Evolutionary conservation across 768 basidiomycete genomes (phyloP), one percentile per base, ranked within the genome.

Genomic region (Podaxis pistillaris): DNA sequence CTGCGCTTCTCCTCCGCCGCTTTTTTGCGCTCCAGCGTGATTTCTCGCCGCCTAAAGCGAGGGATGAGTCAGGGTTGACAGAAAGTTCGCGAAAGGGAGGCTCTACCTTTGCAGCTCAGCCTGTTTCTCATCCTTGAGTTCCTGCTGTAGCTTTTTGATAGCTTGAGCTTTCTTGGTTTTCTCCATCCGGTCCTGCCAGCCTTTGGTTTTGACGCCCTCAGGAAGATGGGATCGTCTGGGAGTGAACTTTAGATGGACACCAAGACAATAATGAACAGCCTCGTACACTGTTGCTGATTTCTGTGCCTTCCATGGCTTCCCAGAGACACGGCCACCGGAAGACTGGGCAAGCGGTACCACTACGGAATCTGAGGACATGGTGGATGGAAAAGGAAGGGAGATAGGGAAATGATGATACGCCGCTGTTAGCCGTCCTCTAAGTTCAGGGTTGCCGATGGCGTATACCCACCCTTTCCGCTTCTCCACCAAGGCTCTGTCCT

Each of bases 41-140:
- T 81, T 67, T 88, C 85, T 67, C 83, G 79, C 64, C 88, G 83
- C 62, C 91, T 91, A 68, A 56, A 26, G 54, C 37, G 33, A 30
- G 33, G 47, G 30, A 63, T 66, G 49, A 64, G 26, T 54, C 37
- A 19, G 38, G 24, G 15, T 37, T 26, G 17, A 11, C 17, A 17
- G 30, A 50, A 19, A 6, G 36, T 49, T 50, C 40, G 55, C 44
- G 52, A 24, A 58, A 40, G 28, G 47, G 70, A 46, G 17, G 19
- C 5, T 74, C 60, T 63, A 87, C 91, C 88, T 80, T 64, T 81
- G 77, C 52, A 81, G 75, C 68, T 92, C 91, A 3, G 86, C 83
- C 67, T 81, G 76, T 68, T 91, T 93, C 72, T 93, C 92, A 51
- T 89, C 86, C 70, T 84, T 89, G 66, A 94, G 80, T 65, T 92